A percentile compares a stretch with the other conserved stretches of the same genome.
phyloP scores from a whole-genome alignment of 2,329 filamentous ascomycete species.

The Sporothrix phasma region DNA sequence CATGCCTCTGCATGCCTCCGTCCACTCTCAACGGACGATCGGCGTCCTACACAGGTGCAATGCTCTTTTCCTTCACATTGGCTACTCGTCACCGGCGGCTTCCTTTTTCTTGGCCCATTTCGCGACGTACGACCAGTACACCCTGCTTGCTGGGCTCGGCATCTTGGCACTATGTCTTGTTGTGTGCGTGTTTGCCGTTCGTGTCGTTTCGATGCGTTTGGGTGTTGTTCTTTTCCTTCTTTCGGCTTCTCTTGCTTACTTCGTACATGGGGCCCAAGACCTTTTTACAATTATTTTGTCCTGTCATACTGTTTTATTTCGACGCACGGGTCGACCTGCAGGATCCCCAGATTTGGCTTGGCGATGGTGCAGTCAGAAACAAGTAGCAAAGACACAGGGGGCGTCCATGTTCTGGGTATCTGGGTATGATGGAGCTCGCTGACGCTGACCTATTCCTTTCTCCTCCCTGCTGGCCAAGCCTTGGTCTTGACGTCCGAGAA shows the following conservation, averaged over 20 bases:
- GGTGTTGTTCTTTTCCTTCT: background rate
- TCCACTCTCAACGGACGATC: no score
- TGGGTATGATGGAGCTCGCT: no score
- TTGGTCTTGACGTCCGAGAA: background rate
- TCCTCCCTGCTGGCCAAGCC: background rate
- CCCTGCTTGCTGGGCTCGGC: background rate
- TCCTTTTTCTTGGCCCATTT: constrained; percentile 3
- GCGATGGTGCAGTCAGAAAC: background rate
- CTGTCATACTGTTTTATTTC: background rate
- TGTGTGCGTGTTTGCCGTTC: background rate
- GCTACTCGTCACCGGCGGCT: background rate
- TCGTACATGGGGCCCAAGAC: background rate
- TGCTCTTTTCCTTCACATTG: background rate
- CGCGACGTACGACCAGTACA: background rate
- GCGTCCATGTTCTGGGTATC: no score
- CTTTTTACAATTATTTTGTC: background rate
- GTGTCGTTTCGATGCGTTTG: no score
- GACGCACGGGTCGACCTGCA: background rate
- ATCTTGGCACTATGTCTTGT: background rate
- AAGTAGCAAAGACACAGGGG: no score
- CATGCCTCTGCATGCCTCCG: no score
- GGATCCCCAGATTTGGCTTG: constrained; percentile 2
- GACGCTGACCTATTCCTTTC: background rate
- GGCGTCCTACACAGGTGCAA: background rate
- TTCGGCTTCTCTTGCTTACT: background rate